Base-by-base conservation (phyloP, 225 moss, liverwort and hornwort genomes). In the Polytrichum formosum region DNA sequence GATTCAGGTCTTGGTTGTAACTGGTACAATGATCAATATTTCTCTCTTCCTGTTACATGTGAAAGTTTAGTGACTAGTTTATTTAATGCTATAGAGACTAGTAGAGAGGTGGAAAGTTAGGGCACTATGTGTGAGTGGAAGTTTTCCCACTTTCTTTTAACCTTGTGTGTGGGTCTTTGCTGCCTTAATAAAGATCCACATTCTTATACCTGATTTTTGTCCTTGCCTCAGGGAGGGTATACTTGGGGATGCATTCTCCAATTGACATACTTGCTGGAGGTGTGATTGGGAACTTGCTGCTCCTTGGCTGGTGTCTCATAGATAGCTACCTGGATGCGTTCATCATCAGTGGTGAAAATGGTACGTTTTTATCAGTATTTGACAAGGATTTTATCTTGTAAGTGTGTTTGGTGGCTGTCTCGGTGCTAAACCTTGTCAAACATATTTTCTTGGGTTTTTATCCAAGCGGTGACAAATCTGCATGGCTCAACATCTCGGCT, bases 221-320 rank as follows among this genome's bases (percentile, higher is more conserved):
- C 21, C 35, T 69, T 79, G 64, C 30, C 68, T 72, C 82, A 93
- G 91, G 96, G 79, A 73, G 96, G 54, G 53, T 96, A 35, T 96
- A 96, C 77, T 77, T 96, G 53, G 96, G 96, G 55, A 96, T 96
- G 96, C 96, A 96, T 74, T 90, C 91, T 66, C 96, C 93, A 26
- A 68, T 91, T 64, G 96, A 96, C 75, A 72, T 96, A 25, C 63
- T 77, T 65, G 91, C 80, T n/a, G 93, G 96, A 68, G 81, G 25
- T 75, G 76, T 62, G 62, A 79, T 91, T 75, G 91, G 91, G 68
- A 29, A 68, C 55, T 67, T 67, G 54, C 78, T 96, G 66, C 80
- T 96, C 53, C 13, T 71, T 56, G 56, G 63, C 65, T 96, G 96
- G 96, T 85, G 83, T 70, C 72, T 65, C 26, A 71, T 90, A 70